These are phyloP conservation scores for Hypoxylon sp. DNA, from an alignment of 2,329 filamentous ascomycete genomes.

Conservation along the genomic window DNA sequence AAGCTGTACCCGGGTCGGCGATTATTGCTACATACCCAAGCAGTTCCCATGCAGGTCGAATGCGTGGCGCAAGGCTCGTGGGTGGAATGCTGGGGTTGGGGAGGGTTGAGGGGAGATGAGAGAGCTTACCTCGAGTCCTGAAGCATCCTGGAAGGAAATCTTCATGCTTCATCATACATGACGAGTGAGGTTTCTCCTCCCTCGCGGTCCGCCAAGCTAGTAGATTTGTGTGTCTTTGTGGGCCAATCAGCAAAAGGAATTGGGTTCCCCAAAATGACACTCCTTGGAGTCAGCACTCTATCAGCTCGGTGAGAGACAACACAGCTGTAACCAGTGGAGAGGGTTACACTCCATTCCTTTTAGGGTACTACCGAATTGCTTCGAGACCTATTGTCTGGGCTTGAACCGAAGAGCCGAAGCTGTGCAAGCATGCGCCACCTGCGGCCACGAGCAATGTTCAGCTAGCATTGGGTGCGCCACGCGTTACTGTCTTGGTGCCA, in stretches of 20 bases:
- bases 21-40: slow-evolving; percentile 9
- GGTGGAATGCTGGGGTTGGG: slow-evolving; percentile 8
- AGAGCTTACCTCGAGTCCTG: no score
- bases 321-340: slow-evolving; percentile 18
- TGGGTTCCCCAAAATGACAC: slow-evolving; percentile 1
- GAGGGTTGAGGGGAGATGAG: slow-evolving; percentile 1
- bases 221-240: background rate
- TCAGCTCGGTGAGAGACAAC: slow-evolving; percentile 5
- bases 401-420: slow-evolving; percentile 3
- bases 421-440: slow-evolving; percentile 11
- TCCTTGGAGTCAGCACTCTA: slow-evolving; percentile 14
- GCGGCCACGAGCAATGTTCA: slow-evolving; percentile 26
- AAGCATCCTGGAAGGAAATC: background rate
- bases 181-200: slow-evolving; percentile 1
- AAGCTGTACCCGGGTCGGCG: slow-evolving; percentile 20
- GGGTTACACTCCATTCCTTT: slow-evolving; percentile 8
- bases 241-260: slow-evolving; percentile 15
- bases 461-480: slow-evolving; percentile 18
- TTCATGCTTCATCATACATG: slow-evolving; percentile 4
- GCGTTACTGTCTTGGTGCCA: background rate
- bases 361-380: slow-evolving; percentile 4
- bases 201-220: slow-evolving; percentile 4
- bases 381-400: slow-evolving; percentile 4
- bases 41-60: slow-evolving; percentile 11
- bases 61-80: slow-evolving; percentile 22